phyloP scores from a whole-genome alignment of 768 basidiomycete species.

The Tulasnella sp. region DNA sequence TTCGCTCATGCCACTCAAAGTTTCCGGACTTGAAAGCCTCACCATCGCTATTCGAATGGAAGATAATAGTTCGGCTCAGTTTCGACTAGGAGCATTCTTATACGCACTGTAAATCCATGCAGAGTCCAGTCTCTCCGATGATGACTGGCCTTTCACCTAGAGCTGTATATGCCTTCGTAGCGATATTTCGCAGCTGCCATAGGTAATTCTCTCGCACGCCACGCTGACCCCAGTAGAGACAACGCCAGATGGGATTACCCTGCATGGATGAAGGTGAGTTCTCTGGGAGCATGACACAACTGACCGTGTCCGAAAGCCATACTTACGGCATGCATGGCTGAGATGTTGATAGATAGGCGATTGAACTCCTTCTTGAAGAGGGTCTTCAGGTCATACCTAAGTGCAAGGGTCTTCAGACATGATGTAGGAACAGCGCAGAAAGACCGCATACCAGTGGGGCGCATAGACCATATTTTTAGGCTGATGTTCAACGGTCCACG shows the following conservation, averaged over 20 bases:
- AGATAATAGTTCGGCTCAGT: background rate
- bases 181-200: constrained; percentile 69
- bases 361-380: constrained; percentile 78
- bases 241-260: constrained; percentile 75
- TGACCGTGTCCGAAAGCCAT: background rate
- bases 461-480: constrained; percentile 56
- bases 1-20: constrained; percentile 72
- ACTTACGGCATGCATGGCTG: constrained; percentile 26
- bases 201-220: constrained; percentile 74
- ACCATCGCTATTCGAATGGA: constrained; percentile 38
- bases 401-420: background rate
- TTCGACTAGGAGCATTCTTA: background rate
- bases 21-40: constrained; percentile 61
- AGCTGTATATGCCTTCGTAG: constrained; percentile 51
- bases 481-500: constrained; percentile 58
- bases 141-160: constrained; percentile 77
- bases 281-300: background rate
- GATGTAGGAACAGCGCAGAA: background rate
- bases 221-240: constrained; percentile 79
- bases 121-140: constrained; percentile 88
- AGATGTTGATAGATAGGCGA: constrained; percentile 84
- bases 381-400: constrained; percentile 84
- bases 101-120: constrained; percentile 93
- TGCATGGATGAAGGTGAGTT: constrained; percentile 24
- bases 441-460: constrained; percentile 51